Conservation (phyloP, 345 rosid genomes). For the Aquilaria malaccensis region DNA sequence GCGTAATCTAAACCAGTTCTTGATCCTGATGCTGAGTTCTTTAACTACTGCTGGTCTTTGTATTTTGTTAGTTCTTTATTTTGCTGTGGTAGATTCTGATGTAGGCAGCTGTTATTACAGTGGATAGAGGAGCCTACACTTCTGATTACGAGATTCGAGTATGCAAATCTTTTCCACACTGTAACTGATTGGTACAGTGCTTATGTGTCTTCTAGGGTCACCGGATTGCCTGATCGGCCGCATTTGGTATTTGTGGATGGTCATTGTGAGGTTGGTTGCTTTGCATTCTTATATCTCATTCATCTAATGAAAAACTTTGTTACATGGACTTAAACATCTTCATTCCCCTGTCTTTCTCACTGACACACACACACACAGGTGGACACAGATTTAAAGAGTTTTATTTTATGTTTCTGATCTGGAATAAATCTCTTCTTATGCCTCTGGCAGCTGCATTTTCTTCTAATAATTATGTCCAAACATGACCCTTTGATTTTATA, state of each 20-base stretch:
- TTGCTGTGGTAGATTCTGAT: constrained; percentile 16
- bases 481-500: too few species aligned
- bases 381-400: too few species aligned
- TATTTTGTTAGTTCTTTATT: constrained; percentile 4
- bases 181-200: constrained; percentile 95
- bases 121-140: constrained; percentile 94
- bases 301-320: not conserved
- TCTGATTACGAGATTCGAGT: constrained; percentile 68
- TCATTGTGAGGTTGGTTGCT: constrained; percentile 54
- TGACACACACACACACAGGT: too few species aligned
- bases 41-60: not conserved
- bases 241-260: constrained; percentile 82
- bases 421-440: not conserved
- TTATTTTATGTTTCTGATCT: too few species aligned
- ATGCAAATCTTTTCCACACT: constrained; percentile 90
- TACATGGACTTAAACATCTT: too few species aligned
- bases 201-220: constrained; percentile 77
- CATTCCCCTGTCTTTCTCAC: not conserved
- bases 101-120: constrained; percentile 35
- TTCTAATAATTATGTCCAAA: too few species aligned
- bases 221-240: constrained; percentile 80
- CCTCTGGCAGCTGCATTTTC: too few species aligned
- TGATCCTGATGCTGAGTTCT: not conserved
- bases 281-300: constrained; percentile 8
- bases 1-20: not conserved